Conservation (phyloP, 2,329 filamentous ascomycete genomes). For the Metarhizium brunneum region DNA sequence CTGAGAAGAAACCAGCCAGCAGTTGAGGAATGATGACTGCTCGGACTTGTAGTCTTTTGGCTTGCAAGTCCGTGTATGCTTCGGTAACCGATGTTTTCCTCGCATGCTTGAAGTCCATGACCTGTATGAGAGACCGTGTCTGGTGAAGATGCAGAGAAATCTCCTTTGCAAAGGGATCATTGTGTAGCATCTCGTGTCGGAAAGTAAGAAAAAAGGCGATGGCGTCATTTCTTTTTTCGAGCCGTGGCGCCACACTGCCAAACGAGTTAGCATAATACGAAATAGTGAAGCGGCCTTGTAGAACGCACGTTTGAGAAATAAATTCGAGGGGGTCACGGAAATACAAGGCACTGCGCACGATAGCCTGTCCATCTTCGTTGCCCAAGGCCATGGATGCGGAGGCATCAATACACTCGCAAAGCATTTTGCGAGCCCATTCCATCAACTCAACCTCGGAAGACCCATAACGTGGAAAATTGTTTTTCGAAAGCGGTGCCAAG, state of each 20-base stretch:
- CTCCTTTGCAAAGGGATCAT: slow-evolving; percentile 1
- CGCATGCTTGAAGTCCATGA: slow-evolving; percentile 5
- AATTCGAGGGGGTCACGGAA: slow-evolving; percentile 1
- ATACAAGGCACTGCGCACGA: too few relatives aligned
- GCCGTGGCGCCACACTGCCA: slow-evolving; percentile 4
- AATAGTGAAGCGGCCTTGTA: neutral
- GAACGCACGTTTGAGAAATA: slow-evolving; percentile 6
- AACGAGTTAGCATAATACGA: neutral
- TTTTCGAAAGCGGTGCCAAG: neutral
- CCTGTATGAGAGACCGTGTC: slow-evolving; percentile 3
- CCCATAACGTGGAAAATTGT: neutral
- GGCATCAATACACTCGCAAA: neutral
- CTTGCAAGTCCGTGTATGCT: neutral
- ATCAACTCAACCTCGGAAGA: neutral
- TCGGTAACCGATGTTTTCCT: neutral
- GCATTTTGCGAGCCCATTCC: neutral
- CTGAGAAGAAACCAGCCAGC: slow-evolving; percentile 7
- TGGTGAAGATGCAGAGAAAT: slow-evolving; percentile 3
- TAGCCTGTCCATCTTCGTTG: slow-evolving; percentile 4
- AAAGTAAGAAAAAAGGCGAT: slow-evolving; percentile 7
- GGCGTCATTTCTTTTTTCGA: neutral
- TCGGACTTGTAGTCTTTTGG: neutral
- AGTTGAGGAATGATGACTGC: neutral
- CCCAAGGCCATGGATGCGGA: neutral
- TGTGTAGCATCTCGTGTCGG: slow-evolving; percentile 3